Conservation (phyloP, 257 asterid species). For the Gentiana dahurica region DNA sequence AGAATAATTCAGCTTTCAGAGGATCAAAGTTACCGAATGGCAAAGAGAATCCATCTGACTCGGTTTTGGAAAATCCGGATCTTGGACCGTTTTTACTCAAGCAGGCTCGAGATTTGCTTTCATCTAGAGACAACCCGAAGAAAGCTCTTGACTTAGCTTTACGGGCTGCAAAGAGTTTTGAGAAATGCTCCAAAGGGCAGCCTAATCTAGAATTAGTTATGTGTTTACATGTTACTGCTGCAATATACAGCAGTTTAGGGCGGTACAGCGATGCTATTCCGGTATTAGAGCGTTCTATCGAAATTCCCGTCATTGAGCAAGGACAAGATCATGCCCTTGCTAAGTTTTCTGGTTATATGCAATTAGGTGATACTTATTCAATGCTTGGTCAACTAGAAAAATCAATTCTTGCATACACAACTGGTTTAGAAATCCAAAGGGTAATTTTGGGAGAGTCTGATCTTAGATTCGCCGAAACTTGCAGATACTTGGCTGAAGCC, state of each 20-base stretch:
- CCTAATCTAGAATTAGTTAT: slow-evolving; percentile 68
- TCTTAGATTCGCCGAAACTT: slow-evolving; percentile 81
- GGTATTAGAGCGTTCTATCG: slow-evolving; percentile 51
- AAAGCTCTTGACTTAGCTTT: slow-evolving; percentile 69
- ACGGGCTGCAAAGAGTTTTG: slow-evolving; percentile 79
- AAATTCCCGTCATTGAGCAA: slow-evolving; percentile 62
- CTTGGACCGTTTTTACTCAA: slow-evolving; percentile 82
- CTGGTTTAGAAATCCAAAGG: slow-evolving; percentile 72
- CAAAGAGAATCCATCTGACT: slow-evolving; percentile 35
- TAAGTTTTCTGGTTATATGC: slow-evolving; percentile 92
- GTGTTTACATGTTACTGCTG: slow-evolving; percentile 87
- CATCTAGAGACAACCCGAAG: slow-evolving; percentile 72
- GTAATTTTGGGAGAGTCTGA: slow-evolving; percentile 63
- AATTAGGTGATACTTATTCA: slow-evolving; percentile 79
- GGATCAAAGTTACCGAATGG: slow-evolving; percentile 44
- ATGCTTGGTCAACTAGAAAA: slow-evolving; percentile 86
- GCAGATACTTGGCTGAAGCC: slow-evolving; percentile 87
- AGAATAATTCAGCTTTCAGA: slow-evolving; percentile 21
- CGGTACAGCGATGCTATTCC: slow-evolving; percentile 77
- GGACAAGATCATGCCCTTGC: slow-evolving; percentile 93
- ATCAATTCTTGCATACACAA: slow-evolving; percentile 48
- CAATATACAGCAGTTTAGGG: slow-evolving; percentile 70
- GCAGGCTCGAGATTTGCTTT: slow-evolving; percentile 83
- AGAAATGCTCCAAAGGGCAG: slow-evolving; percentile 60
- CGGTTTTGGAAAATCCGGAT: slow-evolving; percentile 54